Evolutionary conservation across 768 basidiomycete species (phyloP), one percentile per base, ranked within the genome.

Genomic region (Tricholoma sp.): DNA sequence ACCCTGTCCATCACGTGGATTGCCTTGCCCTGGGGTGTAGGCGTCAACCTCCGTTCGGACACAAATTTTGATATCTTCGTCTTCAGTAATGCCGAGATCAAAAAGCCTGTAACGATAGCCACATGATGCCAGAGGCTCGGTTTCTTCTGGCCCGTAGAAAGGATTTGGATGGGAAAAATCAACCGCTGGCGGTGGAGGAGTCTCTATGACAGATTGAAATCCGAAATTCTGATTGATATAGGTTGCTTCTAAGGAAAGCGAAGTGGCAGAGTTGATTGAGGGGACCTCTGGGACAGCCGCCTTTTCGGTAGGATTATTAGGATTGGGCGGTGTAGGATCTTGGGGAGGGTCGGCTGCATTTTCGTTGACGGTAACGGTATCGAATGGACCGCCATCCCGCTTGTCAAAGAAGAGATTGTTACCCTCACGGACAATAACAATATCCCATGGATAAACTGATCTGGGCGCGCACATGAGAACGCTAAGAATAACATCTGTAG

Each of bases 191-290:
- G 84, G 82, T 6, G 82, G 80, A 2, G 78, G 65, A 31, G 70
- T 80, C 70, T 96, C 93, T 54, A 83, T 79, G 44, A 95, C 96
- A 44, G 91, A 88, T 72, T 99, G 97, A 82, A 96, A 97, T 24
- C 89, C 87, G 65, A 98, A 99, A 73, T 98, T 98, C 68, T 96
- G 93, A 76, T 98, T 98, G 78, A 99, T 93, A 74, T 95, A 98
- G 28, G 95, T 98, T 5, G 97, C 97, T 72, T 99, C 97, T 33
- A 98, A 81, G 0, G 96, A 95, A 28, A 99, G 79, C 0, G 92
- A 94, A 4, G 91, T 91, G 1, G 94, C 91, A 5, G 92, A 85
- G 74, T 99, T 99, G 72, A 98, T 94, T 4, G 89, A 83, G 6
- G 91, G 88, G 1, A 80, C 75, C 62, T 95, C 94, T 20, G 82